phyloP scores from a whole-genome alignment of 2,329 filamentous ascomycete genomes.

The Hymenoscyphus fraxineus region DNA sequence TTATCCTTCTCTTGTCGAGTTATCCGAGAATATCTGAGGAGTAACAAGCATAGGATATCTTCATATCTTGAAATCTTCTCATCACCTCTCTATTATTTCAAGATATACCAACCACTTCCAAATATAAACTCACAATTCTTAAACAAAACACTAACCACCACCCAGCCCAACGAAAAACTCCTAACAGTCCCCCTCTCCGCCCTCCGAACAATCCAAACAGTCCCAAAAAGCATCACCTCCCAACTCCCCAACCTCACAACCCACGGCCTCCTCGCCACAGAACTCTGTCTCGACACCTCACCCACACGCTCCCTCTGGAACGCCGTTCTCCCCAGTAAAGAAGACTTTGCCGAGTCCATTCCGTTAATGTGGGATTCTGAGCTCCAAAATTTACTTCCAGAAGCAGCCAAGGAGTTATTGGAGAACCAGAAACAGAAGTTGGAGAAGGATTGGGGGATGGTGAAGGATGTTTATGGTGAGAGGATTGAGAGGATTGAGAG shows the following conservation, averaged over 20 bases:
- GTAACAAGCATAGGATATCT: no score
- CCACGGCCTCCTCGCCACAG: slow-evolving; percentile 70
- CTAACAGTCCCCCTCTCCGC: slow-evolving; percentile 61
- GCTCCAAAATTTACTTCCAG: slow-evolving; percentile 45
- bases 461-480: slow-evolving; percentile 42
- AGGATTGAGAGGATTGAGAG: slow-evolving; percentile 26
- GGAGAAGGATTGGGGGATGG: slow-evolving; percentile 45
- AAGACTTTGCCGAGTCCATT: slow-evolving; percentile 56
- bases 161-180: slow-evolving; percentile 55
- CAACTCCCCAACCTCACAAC: slow-evolving; percentile 55
- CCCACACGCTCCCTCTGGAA: slow-evolving; percentile 55
- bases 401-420: slow-evolving; percentile 44
- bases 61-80: not conserved
- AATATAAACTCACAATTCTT: no score
- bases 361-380: slow-evolving; percentile 51
- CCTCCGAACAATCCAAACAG: slow-evolving; percentile 61
- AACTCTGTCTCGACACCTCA: slow-evolving; percentile 53
- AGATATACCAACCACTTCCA: no score
- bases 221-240: slow-evolving; percentile 50
- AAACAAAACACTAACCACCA: slow-evolving; percentile 4
- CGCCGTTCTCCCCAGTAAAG: slow-evolving; percentile 60
- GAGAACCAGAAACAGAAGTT: slow-evolving; percentile 52
- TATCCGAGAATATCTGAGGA: not conserved
- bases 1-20: not conserved
- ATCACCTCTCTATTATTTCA: not conserved